Evolutionary conservation across 768 basidiomycete species (phyloP).

Genomic region (Trametes maxima): DNA sequence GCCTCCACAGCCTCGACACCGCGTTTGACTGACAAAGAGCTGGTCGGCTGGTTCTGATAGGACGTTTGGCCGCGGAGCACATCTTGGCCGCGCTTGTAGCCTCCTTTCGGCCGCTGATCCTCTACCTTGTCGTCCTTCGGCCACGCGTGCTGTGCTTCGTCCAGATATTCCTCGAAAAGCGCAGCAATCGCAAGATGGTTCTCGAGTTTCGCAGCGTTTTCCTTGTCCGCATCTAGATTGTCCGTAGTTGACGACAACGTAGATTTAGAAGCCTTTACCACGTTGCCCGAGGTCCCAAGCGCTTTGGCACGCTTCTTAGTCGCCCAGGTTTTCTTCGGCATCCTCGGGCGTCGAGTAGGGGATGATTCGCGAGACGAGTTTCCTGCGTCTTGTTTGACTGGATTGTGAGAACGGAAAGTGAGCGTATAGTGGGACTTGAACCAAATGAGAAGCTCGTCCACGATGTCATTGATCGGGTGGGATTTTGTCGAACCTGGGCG

Average conservation of each 20-base stretch:
- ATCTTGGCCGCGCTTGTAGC: neutral
- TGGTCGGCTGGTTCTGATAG: neutral
- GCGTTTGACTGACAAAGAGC: neutral
- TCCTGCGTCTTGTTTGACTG: neutral
- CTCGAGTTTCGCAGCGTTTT: neutral
- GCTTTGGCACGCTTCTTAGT: neutral
- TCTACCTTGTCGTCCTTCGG: neutral
- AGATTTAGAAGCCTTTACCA: neutral
- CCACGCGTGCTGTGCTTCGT: neutral
- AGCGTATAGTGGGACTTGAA: neutral
- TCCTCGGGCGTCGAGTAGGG: neutral
- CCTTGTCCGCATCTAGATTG: neutral
- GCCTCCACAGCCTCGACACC: neutral
- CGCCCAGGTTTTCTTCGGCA: too few relatives aligned
- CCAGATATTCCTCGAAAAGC: neutral
- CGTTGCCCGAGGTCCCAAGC: neutral
- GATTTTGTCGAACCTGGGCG: neutral
- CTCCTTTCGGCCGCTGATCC: neutral
- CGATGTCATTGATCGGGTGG: neutral
- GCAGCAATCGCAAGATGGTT: neutral
- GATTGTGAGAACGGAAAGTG: neutral
- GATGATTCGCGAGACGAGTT: neutral
- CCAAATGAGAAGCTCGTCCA: conserved; percentile 1
- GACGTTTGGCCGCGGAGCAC: neutral
- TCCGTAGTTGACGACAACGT: neutral